phyloP scores from a whole-genome alignment of 441 rosid species.

The Adansonia madagascariensis region DNA sequence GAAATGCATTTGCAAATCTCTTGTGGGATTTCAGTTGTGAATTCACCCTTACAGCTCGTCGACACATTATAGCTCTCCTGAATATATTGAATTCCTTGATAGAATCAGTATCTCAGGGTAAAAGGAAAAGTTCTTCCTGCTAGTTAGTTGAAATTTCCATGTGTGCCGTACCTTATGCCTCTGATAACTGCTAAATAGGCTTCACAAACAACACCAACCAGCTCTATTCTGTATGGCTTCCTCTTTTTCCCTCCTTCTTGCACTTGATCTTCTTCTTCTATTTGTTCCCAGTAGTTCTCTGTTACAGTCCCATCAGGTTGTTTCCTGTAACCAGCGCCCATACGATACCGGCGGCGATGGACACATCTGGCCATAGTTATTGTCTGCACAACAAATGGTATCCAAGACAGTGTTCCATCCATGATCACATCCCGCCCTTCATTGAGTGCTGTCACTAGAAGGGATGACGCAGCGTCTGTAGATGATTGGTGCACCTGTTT shows the following conservation, averaged over 20 bases:
- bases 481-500: constrained; percentile 96
- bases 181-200: constrained; percentile 91
- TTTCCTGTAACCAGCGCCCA: constrained; percentile 86
- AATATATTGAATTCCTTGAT: constrained; percentile 16
- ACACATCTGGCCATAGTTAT: constrained; percentile 96
- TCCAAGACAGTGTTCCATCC: constrained; percentile 99
- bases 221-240: constrained; percentile 91
- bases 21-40: constrained; percentile 92
- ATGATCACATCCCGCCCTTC: constrained; percentile 95
- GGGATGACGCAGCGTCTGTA: constrained; percentile 96
- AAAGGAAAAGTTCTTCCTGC: neutral
- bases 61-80: constrained; percentile 95
- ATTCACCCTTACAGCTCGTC: constrained; percentile 88
- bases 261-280: constrained; percentile 69
- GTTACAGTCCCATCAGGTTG: constrained; percentile 62
- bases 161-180: constrained; percentile 70
- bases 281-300: constrained; percentile 90
- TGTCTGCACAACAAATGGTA: constrained; percentile 94
- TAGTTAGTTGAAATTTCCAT: constrained; percentile 3
- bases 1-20: constrained; percentile 91
- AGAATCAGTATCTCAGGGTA: constrained; percentile 24
- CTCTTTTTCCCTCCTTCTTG: constrained; percentile 63
- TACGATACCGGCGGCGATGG: constrained; percentile 87
- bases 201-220: constrained; percentile 93
- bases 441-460: constrained; percentile 90